Evolutionary conservation across 2,329 filamentous ascomycete species (phyloP), one percentile per base, ranked within the genome.

Genomic region (Fusarium kyushuense): DNA sequence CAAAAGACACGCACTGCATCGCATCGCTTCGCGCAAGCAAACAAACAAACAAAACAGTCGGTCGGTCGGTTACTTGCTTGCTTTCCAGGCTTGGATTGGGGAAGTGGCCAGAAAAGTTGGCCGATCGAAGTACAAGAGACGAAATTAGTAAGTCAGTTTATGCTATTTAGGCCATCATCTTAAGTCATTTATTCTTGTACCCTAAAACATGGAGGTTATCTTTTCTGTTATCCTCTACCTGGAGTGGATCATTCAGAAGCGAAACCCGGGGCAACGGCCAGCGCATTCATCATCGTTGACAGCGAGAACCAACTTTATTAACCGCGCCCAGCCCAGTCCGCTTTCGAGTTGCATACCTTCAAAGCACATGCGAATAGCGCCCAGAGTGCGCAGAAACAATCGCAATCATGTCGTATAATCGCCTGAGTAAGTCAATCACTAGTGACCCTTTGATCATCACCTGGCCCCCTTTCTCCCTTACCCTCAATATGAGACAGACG

Each of bases 351-450:
- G 11, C 35, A 38, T 41, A 41, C 38, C 19, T 41, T 10, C 38
- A 23, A 41, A 23, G 25, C 40, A 42, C 17, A 47, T 58, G 46
- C 59, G 51, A 52, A 63, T 38, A 58, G 70, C 72, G 62, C 72
- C 59, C 58, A 35, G 38, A 60, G 67, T 71, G 72, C 72, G 72
- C 72, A 67, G 65, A 61, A 62, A 68, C 67, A 53, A 54, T 35
- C 65, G 64, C 72, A 54, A 80, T 77, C 80, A 92, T 92, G 89
- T 87, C 89, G 77, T 93, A 93, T 83, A 91, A 92, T 83, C 88
- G 89, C 74, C 80, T 92, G 84, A 88, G 90, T 88, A 85, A 82
- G 88, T 27, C 56, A 52, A 45, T 27, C 32, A 33, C 32, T 33
- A 33, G 14, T 33, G 32, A 17, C 58, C 63, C 65, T 61, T 55